Evolutionary conservation across 2,329 filamentous ascomycete species (phyloP), one percentile per base, ranked within the genome.

Genomic region (Trichoderma oligosporum): DNA sequence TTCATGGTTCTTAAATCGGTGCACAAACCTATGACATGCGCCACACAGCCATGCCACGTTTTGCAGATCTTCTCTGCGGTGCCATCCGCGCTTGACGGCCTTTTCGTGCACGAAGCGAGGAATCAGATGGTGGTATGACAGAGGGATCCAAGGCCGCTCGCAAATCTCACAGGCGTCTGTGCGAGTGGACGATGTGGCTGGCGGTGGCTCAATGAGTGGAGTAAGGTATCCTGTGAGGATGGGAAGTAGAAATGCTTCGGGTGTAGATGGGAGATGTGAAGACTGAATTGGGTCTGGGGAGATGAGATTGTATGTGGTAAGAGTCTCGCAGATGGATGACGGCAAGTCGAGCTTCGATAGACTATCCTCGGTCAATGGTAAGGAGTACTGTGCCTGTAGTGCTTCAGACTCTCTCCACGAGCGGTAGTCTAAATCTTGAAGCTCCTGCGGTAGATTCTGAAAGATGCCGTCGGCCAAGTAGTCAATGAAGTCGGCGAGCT

Each of bases 31-130:
- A 75, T 96, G 91, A 66, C 91, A 96, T 2, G 89, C 87, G 48
- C 89, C 79, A 71, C 91, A 95, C 63, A 96, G 72, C 90, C 90
- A 95, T 11, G 91, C 90, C 18, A 94, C 91, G 67, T 85, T 91
- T 65, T 89, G 84, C 70, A 95, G 70, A 72, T 85, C 82, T 70
- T 89, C 88, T 61, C 84, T 82, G 3, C 81, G 80, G 74, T 92
- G 88, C 90, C 90, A 95, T 1, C 87, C 87, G 39, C 89, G 78
- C 76, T 88, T 90, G 36, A 90, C 69, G 3, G 82, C 89, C 68
- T 91, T 90, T 7, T 81, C 84, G 71, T 95, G 90, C 59, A 90
- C 85, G 41, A 82, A 81, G 38, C 84, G 81, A n/a, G 91, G 91
- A 54, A 96, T 91, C 41, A 96, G 75, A 73, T 95, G 91, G 68